Base-by-base conservation (phyloP, 352 stramenopile genomes). In the Pythium scleroteichum region DNA sequence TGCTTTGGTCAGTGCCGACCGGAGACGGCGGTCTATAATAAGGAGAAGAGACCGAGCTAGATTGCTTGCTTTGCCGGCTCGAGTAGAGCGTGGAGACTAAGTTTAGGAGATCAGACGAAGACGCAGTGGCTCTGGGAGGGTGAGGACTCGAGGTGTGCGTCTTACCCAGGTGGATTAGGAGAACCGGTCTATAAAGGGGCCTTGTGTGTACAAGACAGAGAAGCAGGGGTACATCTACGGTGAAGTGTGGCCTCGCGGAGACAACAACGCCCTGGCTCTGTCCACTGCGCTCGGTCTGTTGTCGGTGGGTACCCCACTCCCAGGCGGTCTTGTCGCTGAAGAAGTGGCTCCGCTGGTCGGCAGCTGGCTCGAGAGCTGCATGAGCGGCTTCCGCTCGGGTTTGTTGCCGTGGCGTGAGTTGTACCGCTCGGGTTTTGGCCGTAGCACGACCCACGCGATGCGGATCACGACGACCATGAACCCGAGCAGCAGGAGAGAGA, bases 391-490 rank as follows among this genome's bases (percentile, higher is more conserved):
- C 23, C 57, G 51, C 41, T 71, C 64, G 27, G 64, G 52, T 38
- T 48, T 53, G 22, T 27, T 32, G 38, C 63, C 63, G 20, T 70
- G 49, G 24, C 58, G 39, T 14, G 35, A 27, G 20, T 33, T 71
- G 53, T 71, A 71, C 26, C 50, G 49, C 3, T 69, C 49, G 0
- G 35, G 38, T 23, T 63, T 64, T 6, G 20, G 47, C 16, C 62
- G 62, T n/a, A 69, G 45, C 33, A 62, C 59, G 10, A 59, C 13
- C 57, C 58, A 71, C n/a, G 57, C 35, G 1, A 66, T n/a, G 23
- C 64, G 64, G 3, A 71, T 59, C 17, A 71, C 63, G 14, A 66
- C 27, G 9, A 47, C 49, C 46, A 71, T 54, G 19, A 71, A 66
- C 8, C 22, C 35, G 0, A 71, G 53, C 22, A 64, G n/a, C 27